Percentiles rank a stretch among this genome's conserved stretches.
Evolutionary conservation across 2,329 filamentous ascomycete genomes (phyloP).

Genomic region (Ophiostoma perfectum): DNA sequence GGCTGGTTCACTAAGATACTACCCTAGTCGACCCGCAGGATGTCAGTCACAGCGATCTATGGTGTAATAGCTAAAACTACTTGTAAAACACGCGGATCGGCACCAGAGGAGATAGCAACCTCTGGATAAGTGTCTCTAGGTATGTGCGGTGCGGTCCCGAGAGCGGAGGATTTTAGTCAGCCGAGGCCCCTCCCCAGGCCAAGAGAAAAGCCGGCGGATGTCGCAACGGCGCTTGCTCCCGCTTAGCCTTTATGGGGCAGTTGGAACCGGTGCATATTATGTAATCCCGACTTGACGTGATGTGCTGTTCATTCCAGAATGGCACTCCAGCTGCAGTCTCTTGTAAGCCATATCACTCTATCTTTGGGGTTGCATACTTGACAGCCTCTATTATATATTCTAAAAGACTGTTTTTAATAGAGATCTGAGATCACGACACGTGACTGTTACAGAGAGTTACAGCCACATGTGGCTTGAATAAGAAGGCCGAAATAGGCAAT

Average conservation of each 20-base stretch:
- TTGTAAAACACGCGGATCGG: not conserved
- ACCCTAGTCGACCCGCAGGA: not conserved
- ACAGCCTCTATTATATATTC: too few relatives aligned
- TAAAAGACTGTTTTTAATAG: too few relatives aligned
- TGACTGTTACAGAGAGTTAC: too few relatives aligned
- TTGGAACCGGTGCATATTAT: not conserved
- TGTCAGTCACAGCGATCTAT: not conserved
- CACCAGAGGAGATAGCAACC: not conserved
- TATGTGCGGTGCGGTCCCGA: not conserved
- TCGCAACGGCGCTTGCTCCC: conserved; percentile 2
- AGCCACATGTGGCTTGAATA: too few relatives aligned
- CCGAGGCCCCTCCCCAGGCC: not conserved
- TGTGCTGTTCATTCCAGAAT: too few relatives aligned
- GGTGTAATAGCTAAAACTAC: too few relatives aligned
- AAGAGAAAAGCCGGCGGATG: conserved; percentile 1
- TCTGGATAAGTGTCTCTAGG: not conserved
- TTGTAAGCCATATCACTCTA: too few relatives aligned
- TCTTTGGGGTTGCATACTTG: too few relatives aligned
- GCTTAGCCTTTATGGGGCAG: not conserved
- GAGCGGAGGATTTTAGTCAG: conserved; percentile 9
- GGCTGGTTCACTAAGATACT: not conserved
- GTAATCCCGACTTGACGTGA: not conserved
- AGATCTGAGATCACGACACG: too few relatives aligned
- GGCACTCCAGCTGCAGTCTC: too few relatives aligned
- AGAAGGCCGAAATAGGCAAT: too few relatives aligned